Evolutionary conservation across 2,329 filamentous ascomycete genomes (phyloP), one percentile per base, ranked within the genome.

Genomic region (Fusarium agapanthi): DNA sequence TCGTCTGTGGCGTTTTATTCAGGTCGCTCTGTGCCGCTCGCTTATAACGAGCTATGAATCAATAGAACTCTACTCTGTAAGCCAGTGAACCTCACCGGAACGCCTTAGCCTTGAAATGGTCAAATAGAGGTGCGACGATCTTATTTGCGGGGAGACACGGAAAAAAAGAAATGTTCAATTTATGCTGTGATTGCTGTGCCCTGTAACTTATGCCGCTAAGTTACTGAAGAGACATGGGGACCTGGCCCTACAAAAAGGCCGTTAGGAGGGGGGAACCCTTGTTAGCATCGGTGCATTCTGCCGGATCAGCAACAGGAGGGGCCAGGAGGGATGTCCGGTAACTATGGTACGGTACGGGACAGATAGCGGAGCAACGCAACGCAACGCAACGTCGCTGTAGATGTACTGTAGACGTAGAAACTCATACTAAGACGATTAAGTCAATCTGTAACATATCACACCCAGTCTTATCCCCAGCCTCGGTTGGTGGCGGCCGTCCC

Each of bases 401-500:
- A 48, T 6, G 45, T 32, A 44, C 43, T 20, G 12, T 28, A 22
- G 15, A 48, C 14, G 10, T 30, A 18, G 15, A 24, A 24, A 50
- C 22, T n/a, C 4, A 26, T 30, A n/a, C n/a, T 18, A 26, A 61
- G 35, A 12, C 28, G 24, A 34, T 60, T 54, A 34, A 54, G 32
- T 40, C 40, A 18, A 41, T 18, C 34, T 40, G 26, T 26, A 16
- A 53, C 35, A 18, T 43, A 55, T 48, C 47, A 62, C 38, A 13
- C 41, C 56, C 20, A 65, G 26, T 38, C 38, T 53, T 53, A 45
- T 43, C 32, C 43, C 30, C 45, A 51, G 45, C 41, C 26, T 53
- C 40, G 59, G 66, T 54, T 69, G 65, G 66, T 66, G 66, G 67
- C 54, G 66, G 43, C 58, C 30, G 22, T 41, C 30, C 48, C 38